Conservation (phyloP, 2,329 filamentous ascomycete species). For the Fusarium penzigii region DNA sequence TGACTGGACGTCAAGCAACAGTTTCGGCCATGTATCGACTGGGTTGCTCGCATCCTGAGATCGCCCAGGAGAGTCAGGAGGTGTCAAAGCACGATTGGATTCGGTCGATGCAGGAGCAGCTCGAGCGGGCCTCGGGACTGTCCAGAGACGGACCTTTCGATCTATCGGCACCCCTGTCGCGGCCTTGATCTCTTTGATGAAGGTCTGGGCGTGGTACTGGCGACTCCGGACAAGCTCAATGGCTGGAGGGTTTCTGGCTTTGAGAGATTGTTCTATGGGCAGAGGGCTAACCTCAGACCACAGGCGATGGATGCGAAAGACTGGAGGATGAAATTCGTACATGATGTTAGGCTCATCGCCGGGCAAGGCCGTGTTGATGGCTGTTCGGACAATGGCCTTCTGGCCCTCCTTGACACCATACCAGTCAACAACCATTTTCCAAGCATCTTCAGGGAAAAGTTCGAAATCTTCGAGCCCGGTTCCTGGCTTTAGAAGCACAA, state of each 20-base stretch:
- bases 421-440: slow-evolving; percentile 79
- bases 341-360: slow-evolving; percentile 64
- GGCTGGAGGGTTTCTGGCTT: slow-evolving; percentile 62
- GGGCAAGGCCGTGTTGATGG: slow-evolving; percentile 72
- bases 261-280: slow-evolving; percentile 58
- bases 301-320: slow-evolving; percentile 83
- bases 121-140: slow-evolving; percentile 51
- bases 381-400: slow-evolving; percentile 71
- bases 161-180: slow-evolving; percentile 65
- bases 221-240: slow-evolving; percentile 70
- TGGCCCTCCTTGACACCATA: slow-evolving; percentile 75
- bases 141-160: slow-evolving; percentile 78
- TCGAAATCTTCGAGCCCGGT: slow-evolving; percentile 71
- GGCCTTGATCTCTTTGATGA: slow-evolving; percentile 73
- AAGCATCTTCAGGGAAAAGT: slow-evolving; percentile 76
- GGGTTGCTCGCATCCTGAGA: slow-evolving; percentile 23
- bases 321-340: slow-evolving; percentile 81
- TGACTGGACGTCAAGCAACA: slow-evolving; percentile 50
- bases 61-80: slow-evolving; percentile 42
- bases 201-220: slow-evolving; percentile 69
- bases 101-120: slow-evolving; percentile 34
- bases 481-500: slow-evolving; percentile 73
- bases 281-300: slow-evolving; percentile 61
- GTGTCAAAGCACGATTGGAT: slow-evolving; percentile 39
- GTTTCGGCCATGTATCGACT: slow-evolving; percentile 40